These are phyloP conservation scores for Mortierella sp. DNA, from an alignment of 371 early-diverging fungal species.

Conservation along the genomic window DNA sequence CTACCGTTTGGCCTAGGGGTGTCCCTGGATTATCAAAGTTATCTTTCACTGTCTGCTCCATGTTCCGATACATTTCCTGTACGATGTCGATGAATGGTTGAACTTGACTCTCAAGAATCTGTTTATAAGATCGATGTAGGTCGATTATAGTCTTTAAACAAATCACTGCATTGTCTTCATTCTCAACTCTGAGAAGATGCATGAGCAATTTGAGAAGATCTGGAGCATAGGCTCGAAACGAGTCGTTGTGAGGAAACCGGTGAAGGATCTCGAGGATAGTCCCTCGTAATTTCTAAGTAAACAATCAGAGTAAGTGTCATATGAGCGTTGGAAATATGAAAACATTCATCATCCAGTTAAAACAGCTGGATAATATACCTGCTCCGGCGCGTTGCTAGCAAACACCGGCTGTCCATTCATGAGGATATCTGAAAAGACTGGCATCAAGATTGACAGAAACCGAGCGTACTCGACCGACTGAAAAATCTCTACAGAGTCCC, in stretches of 20 bases:
- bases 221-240: slow-evolving; percentile 72
- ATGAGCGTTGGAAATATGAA: neutral
- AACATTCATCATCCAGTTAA: neutral
- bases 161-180: slow-evolving; percentile 96
- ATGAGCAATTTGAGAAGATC: slow-evolving; percentile 77
- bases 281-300: slow-evolving; percentile 87
- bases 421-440: slow-evolving; percentile 85
- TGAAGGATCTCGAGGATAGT: slow-evolving; percentile 94
- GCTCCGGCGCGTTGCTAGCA: slow-evolving; percentile 83
- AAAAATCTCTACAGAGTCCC: slow-evolving; percentile 92
- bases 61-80: slow-evolving; percentile 90
- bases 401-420: slow-evolving; percentile 85
- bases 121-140: slow-evolving; percentile 88
- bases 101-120: slow-evolving; percentile 86
- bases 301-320: slow-evolving; percentile 59
- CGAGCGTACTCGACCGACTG: slow-evolving; percentile 88
- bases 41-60: slow-evolving; percentile 87
- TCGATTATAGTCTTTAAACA: slow-evolving; percentile 95
- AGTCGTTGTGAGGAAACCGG: slow-evolving; percentile 90
- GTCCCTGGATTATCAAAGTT: slow-evolving; percentile 81
- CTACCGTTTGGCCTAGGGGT: slow-evolving; percentile 68
- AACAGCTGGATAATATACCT: slow-evolving; percentile 65
- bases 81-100: slow-evolving; percentile 93
- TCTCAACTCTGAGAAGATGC: slow-evolving; percentile 87
- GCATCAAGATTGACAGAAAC: slow-evolving; percentile 83